phyloP scores from a whole-genome alignment of 176 grass and related monocot genomes.

The Oryza glumipatula region DNA sequence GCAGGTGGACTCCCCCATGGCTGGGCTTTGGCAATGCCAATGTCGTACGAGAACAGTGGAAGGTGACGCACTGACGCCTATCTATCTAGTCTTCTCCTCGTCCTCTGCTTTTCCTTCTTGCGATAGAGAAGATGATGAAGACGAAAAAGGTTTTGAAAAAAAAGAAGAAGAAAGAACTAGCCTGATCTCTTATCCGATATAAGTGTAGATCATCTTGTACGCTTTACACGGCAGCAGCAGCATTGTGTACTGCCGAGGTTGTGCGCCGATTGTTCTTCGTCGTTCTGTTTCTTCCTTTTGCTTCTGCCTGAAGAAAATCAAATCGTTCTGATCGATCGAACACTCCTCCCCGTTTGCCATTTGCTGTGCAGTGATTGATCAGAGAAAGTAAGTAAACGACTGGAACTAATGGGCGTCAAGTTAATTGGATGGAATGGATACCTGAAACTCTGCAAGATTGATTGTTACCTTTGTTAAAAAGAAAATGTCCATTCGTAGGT shows the following conservation, averaged over 20 bases:
- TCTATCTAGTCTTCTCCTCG: not conserved
- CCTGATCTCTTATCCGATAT: constrained; percentile 55
- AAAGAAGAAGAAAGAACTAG: not conserved
- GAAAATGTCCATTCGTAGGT: not conserved
- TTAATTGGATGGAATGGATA: not conserved
- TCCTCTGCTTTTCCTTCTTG: not conserved
- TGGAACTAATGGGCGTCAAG: not conserved
- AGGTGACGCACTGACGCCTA: constrained; percentile 44
- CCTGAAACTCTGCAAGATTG: not conserved
- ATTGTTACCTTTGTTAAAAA: no score
- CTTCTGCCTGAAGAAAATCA: constrained; percentile 39
- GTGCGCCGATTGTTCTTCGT: not conserved
- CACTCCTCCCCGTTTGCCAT: not conserved
- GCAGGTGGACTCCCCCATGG: constrained; percentile 2
- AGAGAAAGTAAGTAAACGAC: not conserved
- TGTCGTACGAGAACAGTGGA: constrained; percentile 56
- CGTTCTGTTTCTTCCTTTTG: constrained; percentile 22
- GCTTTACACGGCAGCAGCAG: constrained; percentile 53
- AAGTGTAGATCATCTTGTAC: constrained; percentile 22
- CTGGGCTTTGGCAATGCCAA: constrained; percentile 50
- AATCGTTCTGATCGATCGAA: not conserved
- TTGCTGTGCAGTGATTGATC: not conserved
- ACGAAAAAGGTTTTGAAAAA: not conserved
- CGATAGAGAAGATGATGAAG: constrained; percentile 21
- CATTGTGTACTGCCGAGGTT: constrained; percentile 15